Evolutionary conservation across 2,329 filamentous ascomycete species (phyloP).

Genomic region (Davidsoniella australis): DNA sequence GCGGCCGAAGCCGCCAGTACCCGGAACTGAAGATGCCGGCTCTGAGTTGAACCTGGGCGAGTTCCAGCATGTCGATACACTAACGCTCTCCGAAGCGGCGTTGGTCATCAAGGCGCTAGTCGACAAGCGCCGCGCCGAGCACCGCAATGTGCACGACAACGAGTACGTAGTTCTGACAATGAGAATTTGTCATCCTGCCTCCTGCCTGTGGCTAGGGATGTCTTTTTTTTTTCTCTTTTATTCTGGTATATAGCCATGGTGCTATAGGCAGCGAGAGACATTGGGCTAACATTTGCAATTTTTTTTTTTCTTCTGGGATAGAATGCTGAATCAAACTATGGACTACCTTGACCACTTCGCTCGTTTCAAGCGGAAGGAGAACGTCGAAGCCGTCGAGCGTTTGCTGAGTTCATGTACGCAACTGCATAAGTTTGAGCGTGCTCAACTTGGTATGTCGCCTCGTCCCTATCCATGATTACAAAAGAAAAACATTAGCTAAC

Average conservation of each 20-base stretch:
- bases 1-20: conserved; percentile 48
- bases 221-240: too few species aligned
- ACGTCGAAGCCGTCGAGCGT: conserved; percentile 84
- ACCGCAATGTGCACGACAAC: conserved; percentile 69
- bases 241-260: not conserved
- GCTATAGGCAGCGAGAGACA: not conserved
- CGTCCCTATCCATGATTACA: not conserved
- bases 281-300: not conserved
- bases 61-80: conserved; percentile 77
- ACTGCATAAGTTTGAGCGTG: conserved; percentile 82
- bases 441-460: conserved; percentile 55
- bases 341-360: conserved; percentile 91
- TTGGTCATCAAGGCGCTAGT: conserved; percentile 84
- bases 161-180: conserved; percentile 39
- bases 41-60: conserved; percentile 74
- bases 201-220: not conserved
- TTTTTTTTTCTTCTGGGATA: conserved; percentile 18
- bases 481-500: conserved; percentile 1
- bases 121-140: conserved; percentile 59
- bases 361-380: conserved; percentile 88
- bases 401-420: conserved; percentile 63
- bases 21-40: conserved; percentile 77
- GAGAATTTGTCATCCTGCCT: not conserved
- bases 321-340: conserved; percentile 70
- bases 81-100: conserved; percentile 82